A percentile compares a stretch with the other conserved stretches of the same genome.
phyloP scores from a whole-genome alignment of 1,284 basidiomycete genomes.

The Gomphus bonarii region DNA sequence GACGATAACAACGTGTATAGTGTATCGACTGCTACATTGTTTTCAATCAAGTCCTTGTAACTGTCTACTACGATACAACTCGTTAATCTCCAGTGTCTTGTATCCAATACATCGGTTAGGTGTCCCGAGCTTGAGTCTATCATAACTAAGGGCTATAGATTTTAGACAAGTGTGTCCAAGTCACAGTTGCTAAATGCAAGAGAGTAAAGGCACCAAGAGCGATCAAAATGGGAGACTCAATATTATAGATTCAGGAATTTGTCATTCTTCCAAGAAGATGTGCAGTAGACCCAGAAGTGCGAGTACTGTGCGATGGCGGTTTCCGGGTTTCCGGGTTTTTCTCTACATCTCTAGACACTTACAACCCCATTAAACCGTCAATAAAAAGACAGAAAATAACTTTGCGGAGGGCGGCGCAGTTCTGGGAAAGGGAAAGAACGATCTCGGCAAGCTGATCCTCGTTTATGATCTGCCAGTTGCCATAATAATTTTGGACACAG shows the following conservation, averaged over 20 bases:
- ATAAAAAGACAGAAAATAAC: slow-evolving; percentile 8
- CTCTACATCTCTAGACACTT: background rate
- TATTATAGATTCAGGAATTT: background rate
- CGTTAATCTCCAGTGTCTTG: background rate
- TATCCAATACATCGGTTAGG: background rate
- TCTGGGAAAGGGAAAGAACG: background rate
- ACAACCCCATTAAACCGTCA: slow-evolving; percentile 2
- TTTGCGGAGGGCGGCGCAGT: background rate
- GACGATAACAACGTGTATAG: slow-evolving; percentile 21
- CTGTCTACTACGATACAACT: background rate
- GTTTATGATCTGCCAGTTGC: slow-evolving; percentile 5
- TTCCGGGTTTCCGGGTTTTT: background rate
- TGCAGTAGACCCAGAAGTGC: slow-evolving; percentile 1
- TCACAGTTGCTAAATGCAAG: no score
- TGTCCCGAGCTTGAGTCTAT: background rate
- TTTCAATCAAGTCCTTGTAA: background rate
- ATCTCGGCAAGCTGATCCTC: slow-evolving; percentile 7
- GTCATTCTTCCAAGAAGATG: background rate
- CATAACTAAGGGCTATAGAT: background rate
- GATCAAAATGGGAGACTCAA: background rate
- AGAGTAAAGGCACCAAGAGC: no score
- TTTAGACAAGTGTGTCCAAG: no score
- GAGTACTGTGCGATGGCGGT: background rate
- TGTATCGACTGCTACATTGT: background rate
- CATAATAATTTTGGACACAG: background rate